Conservation (phyloP, 164 flowering plant species). For the Vitis labrusca region DNA sequence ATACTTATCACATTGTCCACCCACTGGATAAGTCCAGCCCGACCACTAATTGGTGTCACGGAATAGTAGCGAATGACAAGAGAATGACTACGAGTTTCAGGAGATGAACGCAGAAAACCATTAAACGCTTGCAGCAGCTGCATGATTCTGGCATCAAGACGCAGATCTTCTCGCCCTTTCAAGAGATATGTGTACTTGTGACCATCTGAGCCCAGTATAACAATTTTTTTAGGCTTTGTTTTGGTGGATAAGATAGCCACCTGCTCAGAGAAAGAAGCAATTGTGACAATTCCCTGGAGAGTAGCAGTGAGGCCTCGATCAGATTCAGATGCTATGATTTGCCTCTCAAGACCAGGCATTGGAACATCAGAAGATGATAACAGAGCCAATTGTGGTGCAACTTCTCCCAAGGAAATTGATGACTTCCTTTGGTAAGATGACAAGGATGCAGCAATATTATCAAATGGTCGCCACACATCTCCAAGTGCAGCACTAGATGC, state of each 20-base stretch:
- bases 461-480: slow-evolving; percentile 96
- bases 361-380: slow-evolving; percentile 88
- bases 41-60: slow-evolving; percentile 96
- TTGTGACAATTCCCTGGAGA: slow-evolving; percentile 65
- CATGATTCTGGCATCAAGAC: slow-evolving; percentile 99
- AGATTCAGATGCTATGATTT: slow-evolving; percentile 51
- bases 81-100: slow-evolving; percentile 44
- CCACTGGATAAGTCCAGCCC: slow-evolving; percentile 98
- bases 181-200: slow-evolving; percentile 83
- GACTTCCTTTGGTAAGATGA: slow-evolving; percentile 86
- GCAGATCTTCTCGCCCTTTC: slow-evolving; percentile 95
- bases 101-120: slow-evolving; percentile 64
- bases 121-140: slow-evolving; percentile 92
- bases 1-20: slow-evolving; percentile 92
- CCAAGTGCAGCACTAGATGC: slow-evolving; percentile 68
- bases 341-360: slow-evolving; percentile 97
- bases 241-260: slow-evolving; percentile 81
- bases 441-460: slow-evolving; percentile 73
- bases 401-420: slow-evolving; percentile 71
- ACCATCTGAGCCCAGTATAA: slow-evolving; percentile 87
- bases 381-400: slow-evolving; percentile 78
- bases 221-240: slow-evolving; percentile 92
- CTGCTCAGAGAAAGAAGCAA: slow-evolving; percentile 81
- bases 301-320: slow-evolving; percentile 35
- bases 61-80: slow-evolving; percentile 85